A percentile compares a stretch with the other conserved stretches of the same genome.
Evolutionary conservation across 441 rosid genomes (phyloP).

Genomic region (Gossypium lobatum): DNA sequence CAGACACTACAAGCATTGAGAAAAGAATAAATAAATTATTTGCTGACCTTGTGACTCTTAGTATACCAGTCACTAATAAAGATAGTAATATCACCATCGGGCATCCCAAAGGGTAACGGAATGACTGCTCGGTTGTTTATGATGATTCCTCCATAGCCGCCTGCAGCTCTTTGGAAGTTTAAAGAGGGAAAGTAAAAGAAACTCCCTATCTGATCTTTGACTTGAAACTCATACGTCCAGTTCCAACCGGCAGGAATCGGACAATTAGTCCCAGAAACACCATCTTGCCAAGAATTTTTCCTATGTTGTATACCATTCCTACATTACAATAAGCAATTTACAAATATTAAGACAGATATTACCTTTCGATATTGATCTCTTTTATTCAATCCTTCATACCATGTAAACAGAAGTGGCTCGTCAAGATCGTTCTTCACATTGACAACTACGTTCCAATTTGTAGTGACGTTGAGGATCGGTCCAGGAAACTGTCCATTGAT

Average conservation of each 20-base stretch:
- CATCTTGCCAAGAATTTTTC: constrained; percentile 94
- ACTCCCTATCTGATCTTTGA: constrained; percentile 91
- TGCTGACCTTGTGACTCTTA: constrained; percentile 64
- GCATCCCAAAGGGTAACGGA: constrained; percentile 60
- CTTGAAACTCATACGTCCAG: constrained; percentile 91
- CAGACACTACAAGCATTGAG: constrained; percentile 16
- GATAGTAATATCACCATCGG: constrained; percentile 71
- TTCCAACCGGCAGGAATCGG: constrained; percentile 92
- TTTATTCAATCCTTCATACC: constrained; percentile 34
- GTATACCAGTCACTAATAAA: constrained; percentile 81
- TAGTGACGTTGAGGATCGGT: constrained; percentile 70
- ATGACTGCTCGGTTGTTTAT: constrained; percentile 70
- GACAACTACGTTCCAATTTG: constrained; percentile 78
- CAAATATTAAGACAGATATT: neutral
- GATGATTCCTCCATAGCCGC: constrained; percentile 83
- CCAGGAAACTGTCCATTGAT: constrained; percentile 80
- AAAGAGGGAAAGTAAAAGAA: constrained; percentile 80
- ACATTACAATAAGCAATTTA: neutral
- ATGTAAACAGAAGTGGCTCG: constrained; percentile 76
- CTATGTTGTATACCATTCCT: constrained; percentile 84
- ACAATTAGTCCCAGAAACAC: constrained; percentile 87
- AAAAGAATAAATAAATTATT: neutral
- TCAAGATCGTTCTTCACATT: constrained; percentile 81
- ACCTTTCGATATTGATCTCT: neutral
- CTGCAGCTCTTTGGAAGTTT: constrained; percentile 70